Evolutionary conservation across 1,139 yeast genomes (phyloP).

Genomic region (Geotrichum armillariae): DNA sequence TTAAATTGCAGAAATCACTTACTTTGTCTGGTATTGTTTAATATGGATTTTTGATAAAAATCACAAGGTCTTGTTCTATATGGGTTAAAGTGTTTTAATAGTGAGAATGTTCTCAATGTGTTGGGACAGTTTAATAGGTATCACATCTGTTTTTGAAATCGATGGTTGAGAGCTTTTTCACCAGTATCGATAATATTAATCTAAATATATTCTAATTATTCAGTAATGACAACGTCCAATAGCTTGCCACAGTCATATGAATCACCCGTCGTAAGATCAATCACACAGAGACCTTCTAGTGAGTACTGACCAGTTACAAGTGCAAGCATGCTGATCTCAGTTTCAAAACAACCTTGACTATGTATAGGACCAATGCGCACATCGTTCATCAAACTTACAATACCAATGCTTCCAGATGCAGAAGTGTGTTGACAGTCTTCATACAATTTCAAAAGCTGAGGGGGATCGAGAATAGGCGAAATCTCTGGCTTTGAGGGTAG

Average conservation of each 20-base stretch:
- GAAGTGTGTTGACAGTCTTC: slow-evolving; percentile 22
- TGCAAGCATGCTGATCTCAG: slow-evolving; percentile 61
- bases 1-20: too few species aligned
- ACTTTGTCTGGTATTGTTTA: too few species aligned
- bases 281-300: slow-evolving; percentile 62
- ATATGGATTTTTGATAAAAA: too few species aligned
- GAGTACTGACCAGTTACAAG: slow-evolving; percentile 64
- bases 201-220: slow-evolving; percentile 14
- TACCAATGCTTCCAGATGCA: slow-evolving; percentile 32
- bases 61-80: too few species aligned
- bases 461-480: slow-evolving; percentile 40
- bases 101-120: too few species aligned
- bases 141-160: too few species aligned
- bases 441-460: slow-evolving; percentile 33
- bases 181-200: too few species aligned
- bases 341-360: slow-evolving; percentile 62
- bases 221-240: slow-evolving; percentile 64
- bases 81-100: too few species aligned
- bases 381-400: slow-evolving; percentile 65
- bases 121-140: too few species aligned
- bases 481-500: slow-evolving; percentile 20
- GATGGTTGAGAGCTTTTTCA: too few species aligned
- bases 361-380: slow-evolving; percentile 63
- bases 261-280: slow-evolving; percentile 67
- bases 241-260: slow-evolving; percentile 70